Evolutionary conservation across 192 early-diverging fungal genomes (phyloP), one percentile per base, ranked within the genome.

Genomic region (Coemansia sp.): DNA sequence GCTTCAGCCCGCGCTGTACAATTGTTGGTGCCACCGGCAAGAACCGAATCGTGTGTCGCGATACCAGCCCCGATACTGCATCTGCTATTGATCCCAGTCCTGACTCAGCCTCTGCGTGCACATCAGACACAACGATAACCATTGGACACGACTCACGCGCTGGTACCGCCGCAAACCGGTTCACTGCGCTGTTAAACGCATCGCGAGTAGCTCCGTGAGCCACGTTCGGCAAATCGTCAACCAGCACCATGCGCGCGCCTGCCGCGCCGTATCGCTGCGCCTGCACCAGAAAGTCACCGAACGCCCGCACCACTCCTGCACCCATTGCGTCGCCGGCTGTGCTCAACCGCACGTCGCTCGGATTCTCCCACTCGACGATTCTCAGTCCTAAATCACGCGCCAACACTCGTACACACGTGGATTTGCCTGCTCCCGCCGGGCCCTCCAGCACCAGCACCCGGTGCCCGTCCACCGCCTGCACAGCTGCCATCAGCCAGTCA

Each of bases 361-460:
- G 79, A 50, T 88, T 89, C 62, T 81, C 75, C 88, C 88, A 89
- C 58, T 89, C 88, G 37, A 86, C 72, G 25, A 88, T 66, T 2
- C 81, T 67, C 23, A 88, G 60, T 5, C 52, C 63, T 56, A 89
- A 69, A 25, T 87, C 78, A 2, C 70, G 51, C 2, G 87, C 85
- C 24, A 89, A 49, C 57, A 87, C 79, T 0, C 76, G 70, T 41
- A 88, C 60, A 8, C 85, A 84, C 14, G 86, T 78, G 14, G 88
- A 86, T 62, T 89, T 89, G 54, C 88, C 84, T 47, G 84, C 67
- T 38, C 88, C 88, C n/a, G 88, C 76, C 60, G 88, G 85, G 15
- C 88, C 88, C 35, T 81, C 83, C 24, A 89, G 60, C 5, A 89
- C 75, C 3, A 89, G 69, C 22, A 89, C 72, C 1, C 84, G 83